Evolutionary conservation across 306 rosid genomes (phyloP), one percentile per base, ranked within the genome.

Genomic region (Quercus bicolor): DNA sequence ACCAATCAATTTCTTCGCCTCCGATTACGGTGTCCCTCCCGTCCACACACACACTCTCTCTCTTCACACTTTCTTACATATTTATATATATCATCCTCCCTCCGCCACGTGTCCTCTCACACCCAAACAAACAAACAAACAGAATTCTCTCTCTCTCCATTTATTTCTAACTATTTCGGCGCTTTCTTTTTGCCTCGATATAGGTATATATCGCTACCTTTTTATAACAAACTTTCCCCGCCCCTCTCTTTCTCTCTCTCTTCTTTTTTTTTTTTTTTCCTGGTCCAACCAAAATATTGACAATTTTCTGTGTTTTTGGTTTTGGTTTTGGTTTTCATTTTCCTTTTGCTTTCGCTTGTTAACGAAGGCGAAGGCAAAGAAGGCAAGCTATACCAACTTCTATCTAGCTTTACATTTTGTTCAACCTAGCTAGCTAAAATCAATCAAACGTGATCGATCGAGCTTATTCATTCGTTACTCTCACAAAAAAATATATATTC

Each of bases 41-140:
- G 11, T 40, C 45, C 45, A 40, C 45, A 2, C 45, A 8, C 45
- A 40, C 45, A 40, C 21, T 51, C 59, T 71, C 60, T 52, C 43
- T 71, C 54, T 51, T 15, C 34, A 21, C 20, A 9, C 45, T 60
- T 15, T 23, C 78, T 51, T 40, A 56, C 78, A 74, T 6, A 0
- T 0, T 6, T 1, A 34, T 1, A 45, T 26, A 11, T 34, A 33
- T 16, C 73, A 1, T 26, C 57, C 57, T 1, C 40, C 70, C 68
- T 53, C 31, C 23, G 74, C 83, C 80, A 78, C 76, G 77, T 78
- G 83, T 61, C 70, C 51, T 19, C 10, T 20, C 52, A 48, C 53
- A 10, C 40, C 48, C 76, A 66, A 28, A 28, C 43, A 65, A 77
- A 73, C 56, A 34, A 34, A 40, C 45, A 37, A 6, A 37, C 43